Base-by-base conservation (phyloP, 805 yeast genomes). In the Pichia eremophila region DNA sequence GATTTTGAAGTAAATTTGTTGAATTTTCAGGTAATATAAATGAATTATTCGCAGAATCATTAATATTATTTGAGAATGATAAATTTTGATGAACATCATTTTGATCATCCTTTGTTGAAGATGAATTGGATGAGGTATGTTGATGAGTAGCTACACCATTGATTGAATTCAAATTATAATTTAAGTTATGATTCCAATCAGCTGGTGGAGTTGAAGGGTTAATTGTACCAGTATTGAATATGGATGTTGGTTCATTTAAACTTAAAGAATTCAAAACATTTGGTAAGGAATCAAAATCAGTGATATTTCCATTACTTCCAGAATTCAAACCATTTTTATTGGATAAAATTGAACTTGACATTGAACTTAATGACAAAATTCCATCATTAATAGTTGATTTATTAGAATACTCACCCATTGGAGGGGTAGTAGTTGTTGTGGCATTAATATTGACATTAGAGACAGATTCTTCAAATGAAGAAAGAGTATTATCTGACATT, bases 241-340 rank as follows among this genome's bases (percentile, higher is more conserved):
- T 46, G 10, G 60, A 51, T 7, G 59, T 51, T 39, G 56, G 43
- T 28, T 53, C 47, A 34, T 72, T 77, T 47, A 75, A 63, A 56
- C 73, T 69, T 41, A 75, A 62, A 39, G 70, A 69, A 42, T 70
- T 71, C 39, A 75, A 59, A 19, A 78, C 78, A 15, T 75, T 74
- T 28, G 71, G 75, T 40, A 75, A 67, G 51, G 74, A 78, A 43
- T 62, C 62, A 41, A 61, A 54, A 31, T 59, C 63, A 8, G 2
- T 36, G 22, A 36, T 36, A 11, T 36, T 36, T n/a, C 22, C 32
- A 18, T 11, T 18, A 43, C 18, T 19, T 18, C 11, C 17, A 14
- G 17, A 5, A 17, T 28, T 28, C 6, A 43, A 15, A 9, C 17
- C 36, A n/a, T 51, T 41, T 18, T 46, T 50, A 28, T 42, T 15